A percentile compares a stretch with the other conserved stretches of the same genome.
phyloP scores from a whole-genome alignment of 192 early-diverging fungal genomes.

The Coemansia sp. region DNA sequence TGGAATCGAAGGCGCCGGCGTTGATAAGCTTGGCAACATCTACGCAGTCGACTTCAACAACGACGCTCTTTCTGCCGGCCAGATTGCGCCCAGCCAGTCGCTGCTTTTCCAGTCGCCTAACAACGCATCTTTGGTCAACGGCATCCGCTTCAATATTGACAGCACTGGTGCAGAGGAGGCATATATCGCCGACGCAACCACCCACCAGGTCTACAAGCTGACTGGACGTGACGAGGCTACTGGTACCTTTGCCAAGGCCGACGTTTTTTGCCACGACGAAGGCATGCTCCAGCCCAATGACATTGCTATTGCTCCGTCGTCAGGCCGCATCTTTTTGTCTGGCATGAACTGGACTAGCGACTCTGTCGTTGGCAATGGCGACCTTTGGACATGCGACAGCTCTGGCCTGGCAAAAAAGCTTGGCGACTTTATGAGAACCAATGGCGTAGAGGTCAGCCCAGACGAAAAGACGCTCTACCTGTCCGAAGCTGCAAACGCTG shows the following conservation, averaged over 20 bases:
- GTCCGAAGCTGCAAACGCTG: too few relatives aligned
- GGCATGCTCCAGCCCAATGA: constrained; percentile 55
- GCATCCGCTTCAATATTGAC: constrained; percentile 13
- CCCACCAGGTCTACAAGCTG: constrained; percentile 1
- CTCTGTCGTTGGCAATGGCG: constrained; percentile 43
- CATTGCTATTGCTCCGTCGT: constrained; percentile 40
- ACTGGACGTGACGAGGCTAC: not conserved
- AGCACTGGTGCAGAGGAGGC: constrained; percentile 6
- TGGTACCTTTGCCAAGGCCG: constrained; percentile 10
- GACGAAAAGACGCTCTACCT: too few relatives aligned
- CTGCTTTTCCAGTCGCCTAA: constrained; percentile 5
- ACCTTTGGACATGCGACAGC: constrained; percentile 54
- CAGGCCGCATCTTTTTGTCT: constrained; percentile 43
- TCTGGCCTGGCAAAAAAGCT: constrained; percentile 37
- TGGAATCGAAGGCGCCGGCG: constrained; percentile 10
- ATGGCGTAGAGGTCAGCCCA: constrained; percentile 61
- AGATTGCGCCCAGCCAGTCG: constrained; percentile 7
- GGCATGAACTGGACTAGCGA: constrained; percentile 50
- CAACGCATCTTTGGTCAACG: constrained; percentile 1
- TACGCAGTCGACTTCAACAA: constrained; percentile 10
- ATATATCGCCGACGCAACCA: constrained; percentile 5
- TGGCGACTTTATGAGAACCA: constrained; percentile 49
- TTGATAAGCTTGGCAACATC: constrained; percentile 10
- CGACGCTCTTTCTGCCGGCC: constrained; percentile 4
- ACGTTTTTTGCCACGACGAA: constrained; percentile 31